Conservation (phyloP, 352 stramenopile species). For the Blastocystis sp. region DNA sequence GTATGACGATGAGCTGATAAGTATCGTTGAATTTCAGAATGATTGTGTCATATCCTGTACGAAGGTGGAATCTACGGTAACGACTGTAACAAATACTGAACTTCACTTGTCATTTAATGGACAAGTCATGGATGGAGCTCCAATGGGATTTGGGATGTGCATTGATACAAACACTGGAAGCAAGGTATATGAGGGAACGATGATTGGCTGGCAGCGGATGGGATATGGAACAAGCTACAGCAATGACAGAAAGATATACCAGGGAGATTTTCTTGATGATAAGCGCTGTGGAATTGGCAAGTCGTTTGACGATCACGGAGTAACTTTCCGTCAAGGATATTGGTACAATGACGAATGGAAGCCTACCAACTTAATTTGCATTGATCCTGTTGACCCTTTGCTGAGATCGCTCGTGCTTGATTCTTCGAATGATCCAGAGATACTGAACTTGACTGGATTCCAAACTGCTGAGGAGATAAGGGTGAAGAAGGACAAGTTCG, state of each 20-base stretch:
- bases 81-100: too few species aligned
- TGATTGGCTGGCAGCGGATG: neutral
- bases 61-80: neutral
- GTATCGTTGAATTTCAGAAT: neutral
- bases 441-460: neutral
- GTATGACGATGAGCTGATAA: neutral
- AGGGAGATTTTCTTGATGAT: neutral
- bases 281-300: neutral
- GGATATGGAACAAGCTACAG: neutral
- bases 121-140: neutral
- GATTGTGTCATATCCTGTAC: neutral
- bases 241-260: neutral
- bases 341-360: neutral
- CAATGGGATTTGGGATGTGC: neutral
- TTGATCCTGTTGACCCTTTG: neutral
- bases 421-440: neutral
- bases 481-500: neutral
- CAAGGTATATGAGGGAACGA: neutral
- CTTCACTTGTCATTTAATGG: neutral
- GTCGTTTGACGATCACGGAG: neutral
- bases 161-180: neutral
- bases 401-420: neutral
- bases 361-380: neutral
- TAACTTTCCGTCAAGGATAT: neutral
- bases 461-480: neutral